Base-by-base conservation (phyloP, 257 asterid species). In the Thymus mandschuricus region DNA sequence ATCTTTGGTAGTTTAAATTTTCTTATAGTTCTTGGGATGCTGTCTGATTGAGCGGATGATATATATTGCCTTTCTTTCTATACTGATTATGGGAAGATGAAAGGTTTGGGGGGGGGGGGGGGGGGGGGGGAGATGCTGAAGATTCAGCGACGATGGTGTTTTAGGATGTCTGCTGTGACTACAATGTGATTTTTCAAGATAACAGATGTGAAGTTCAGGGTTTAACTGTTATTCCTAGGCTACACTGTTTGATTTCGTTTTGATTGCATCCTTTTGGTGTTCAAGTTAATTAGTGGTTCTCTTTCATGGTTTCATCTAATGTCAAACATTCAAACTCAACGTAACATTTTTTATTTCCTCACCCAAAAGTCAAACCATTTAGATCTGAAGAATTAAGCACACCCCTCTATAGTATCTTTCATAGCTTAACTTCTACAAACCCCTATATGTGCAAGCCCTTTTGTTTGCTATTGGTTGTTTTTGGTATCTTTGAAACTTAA, bases 401-500 rank as follows among this genome's bases (percentile, higher is more conserved):
- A 31, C 63, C 54, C 34, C 31, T 30, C 8, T 27, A 11, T 10
- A 54, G 44, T 27, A 8, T 33, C n/a, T 28, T 45, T 6, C 43
- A 64, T 11, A 33, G 49, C 49, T 66, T 50, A 35, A 34, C 44
- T 52, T 67, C 12, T 35, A 51, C 72, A 15, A 33, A 45, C 34
- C n/a, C 33, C 61, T n/a, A 45, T 15, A 8, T 3, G 29, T 34
- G 12, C 10, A 3, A 38, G 15, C 35, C 21, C 51, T 11, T 6
- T 13, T 52, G 15, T 52, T 7, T 21, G 58, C 33, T 9, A 21
- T 10, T 0, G 30, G 58, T 59, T 51, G 10, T 31, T 10, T 40
- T 48, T 60, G 29, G 43, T 31, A n/a, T 55, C 46, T 44, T 45
- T 15, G 27, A 45, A 45, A 69, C 34, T 48, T 60, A 31, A 10